Base-by-base conservation (phyloP, 73 alveolate species). In the Effrenium voratum region DNA sequence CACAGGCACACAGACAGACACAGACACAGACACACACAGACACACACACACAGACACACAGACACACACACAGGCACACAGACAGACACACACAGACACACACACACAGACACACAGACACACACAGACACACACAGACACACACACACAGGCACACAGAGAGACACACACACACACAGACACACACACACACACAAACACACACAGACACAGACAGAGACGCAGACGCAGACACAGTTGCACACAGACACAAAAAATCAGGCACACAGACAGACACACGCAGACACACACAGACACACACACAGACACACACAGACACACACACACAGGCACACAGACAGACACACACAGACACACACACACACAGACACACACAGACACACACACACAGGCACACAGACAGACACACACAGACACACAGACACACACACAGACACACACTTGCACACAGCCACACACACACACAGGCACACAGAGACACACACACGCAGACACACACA, bases 371-470 rank as follows among this genome's bases (percentile, higher is more conserved):
- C 85, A 73, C 85, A 34, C 85, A 73, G 38, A 34, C 85, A 34
- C 85, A 73, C 85, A 34, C 85, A 34, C 85, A 73, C 85, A 34
- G 52, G 32, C 85, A 73, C 55, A 36, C 85, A 73, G 52, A 34
- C 85, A 34, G 52, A 73, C 85, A 73, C 85, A 34, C 85, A 34
- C 85, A 73, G 52, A 34, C 85, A 73, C 85, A 34, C 85, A 73
- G 52, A 34, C 85, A 73, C 85, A 34, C 85, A 34, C 85, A 34
- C 85, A 73, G 52, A 34, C 85, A 34, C 85, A 34, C 85, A 73
- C 85, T 19, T 50, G 13, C 85, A 12, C 85, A 73, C 85, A 34
- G 52, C 3, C 85, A 34, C 85, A 73, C 85, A 34, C 85, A 34
- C 85, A 34, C 85, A 73, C 85, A 34, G 52, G 13, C 85, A 34